Conservation (phyloP, 176 grass and related monocot genomes). For the Musa troglodytarum region DNA sequence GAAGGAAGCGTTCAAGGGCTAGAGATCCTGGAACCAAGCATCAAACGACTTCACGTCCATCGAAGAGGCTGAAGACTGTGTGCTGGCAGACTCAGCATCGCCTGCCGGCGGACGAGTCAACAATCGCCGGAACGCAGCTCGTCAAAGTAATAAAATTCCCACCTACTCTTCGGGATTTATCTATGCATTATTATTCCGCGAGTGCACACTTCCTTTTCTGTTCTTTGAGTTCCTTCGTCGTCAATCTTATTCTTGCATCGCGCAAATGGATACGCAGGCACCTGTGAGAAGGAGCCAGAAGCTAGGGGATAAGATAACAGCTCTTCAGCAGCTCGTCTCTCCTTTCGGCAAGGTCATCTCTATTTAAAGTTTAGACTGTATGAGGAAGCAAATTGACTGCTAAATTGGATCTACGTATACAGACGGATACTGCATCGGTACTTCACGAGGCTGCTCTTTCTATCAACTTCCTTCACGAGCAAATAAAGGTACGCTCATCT, state of each 20-base stretch:
- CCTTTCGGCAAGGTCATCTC: conserved; percentile 2
- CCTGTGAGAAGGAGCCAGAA: conserved; percentile 2
- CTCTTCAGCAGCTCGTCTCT: conserved; percentile 13
- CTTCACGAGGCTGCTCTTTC: conserved; percentile 58
- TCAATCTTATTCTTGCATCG: background rate
- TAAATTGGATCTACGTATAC: conserved; percentile 9
- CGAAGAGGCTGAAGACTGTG: background rate
- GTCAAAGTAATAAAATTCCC: background rate
- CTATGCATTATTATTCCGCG: background rate
- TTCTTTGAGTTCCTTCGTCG: background rate
- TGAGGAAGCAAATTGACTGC: background rate
- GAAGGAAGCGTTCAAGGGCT: background rate
- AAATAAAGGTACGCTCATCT: conserved; percentile 35
- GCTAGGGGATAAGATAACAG: conserved; percentile 6
- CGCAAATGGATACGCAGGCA: too few species aligned
- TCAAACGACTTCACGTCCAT: background rate
- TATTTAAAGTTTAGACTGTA: background rate
- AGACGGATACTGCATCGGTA: conserved; percentile 73
- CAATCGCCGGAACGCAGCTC: background rate
- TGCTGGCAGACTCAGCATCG: background rate
- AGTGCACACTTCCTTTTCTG: too few species aligned
- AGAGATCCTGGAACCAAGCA: background rate
- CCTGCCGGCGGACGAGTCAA: background rate
- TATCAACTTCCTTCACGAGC: conserved; percentile 51
- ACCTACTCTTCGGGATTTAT: too few species aligned